Evolutionary conservation across 2,329 filamentous ascomycete species (phyloP), one percentile per base, ranked within the genome.

Genomic region (Cryphonectria japonica): DNA sequence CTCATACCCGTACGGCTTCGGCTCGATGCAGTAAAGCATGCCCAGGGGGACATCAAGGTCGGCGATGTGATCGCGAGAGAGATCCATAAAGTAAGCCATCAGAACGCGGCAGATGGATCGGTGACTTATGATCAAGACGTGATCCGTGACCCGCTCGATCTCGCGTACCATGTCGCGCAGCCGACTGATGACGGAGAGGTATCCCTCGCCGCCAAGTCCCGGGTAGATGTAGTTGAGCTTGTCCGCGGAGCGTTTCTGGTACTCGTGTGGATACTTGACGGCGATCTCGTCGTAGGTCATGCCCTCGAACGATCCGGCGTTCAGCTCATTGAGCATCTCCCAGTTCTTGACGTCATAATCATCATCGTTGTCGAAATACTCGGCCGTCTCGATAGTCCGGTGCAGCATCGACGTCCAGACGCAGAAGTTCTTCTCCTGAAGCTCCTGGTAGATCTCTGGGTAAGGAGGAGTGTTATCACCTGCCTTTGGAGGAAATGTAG

Each of bases 391-490:
- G 22, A 96, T 91, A 72, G 93, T 94, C 74, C 96, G 92, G 79
- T 93, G 92, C 74, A 99, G 88, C 95, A 98, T 98, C 2, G 93
- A 97, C 0, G 95, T 98, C 96, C 96, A 99, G 22, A 99, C 93
- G 80, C 96, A 99, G 79, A 98, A 98, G 79, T 94, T 94, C 84
- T 97, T 97, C 77, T 93, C 88, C 41, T 92, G 88, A 41, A 90
- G 83, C 65, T 91, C 90, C 66, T 86, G 86, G 73, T 89, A 87
- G 75, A 91, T 91, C 78, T 97, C 93, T 0, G 96, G 96, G 77
- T 99, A 98, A 0, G 96, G 96, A 5, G 96, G 96, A 0, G 96
- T 98, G 75, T 92, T 93, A 81, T 98, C 95, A 70, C 96, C 96
- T 0, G 95, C 92, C 59, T 91, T 88, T 0, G 96, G 95, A n/a